A percentile compares a stretch with the other conserved stretches of the same genome.
Conservation (phyloP, 352 stramenopile genomes). For the Aphanomyces stellatus region DNA sequence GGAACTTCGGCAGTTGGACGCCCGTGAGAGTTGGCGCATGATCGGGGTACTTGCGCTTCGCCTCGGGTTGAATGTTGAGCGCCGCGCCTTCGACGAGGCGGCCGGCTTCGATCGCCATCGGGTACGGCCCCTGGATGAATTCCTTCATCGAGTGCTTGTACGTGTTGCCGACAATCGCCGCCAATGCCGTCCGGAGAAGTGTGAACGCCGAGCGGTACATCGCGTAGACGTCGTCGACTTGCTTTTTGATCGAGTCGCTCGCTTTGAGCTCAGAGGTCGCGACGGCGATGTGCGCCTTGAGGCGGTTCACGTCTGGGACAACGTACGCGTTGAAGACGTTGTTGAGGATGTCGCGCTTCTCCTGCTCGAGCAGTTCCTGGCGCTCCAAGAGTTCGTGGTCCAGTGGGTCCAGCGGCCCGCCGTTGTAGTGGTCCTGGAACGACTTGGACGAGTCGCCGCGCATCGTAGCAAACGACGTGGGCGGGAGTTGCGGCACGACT, state of each 20-base stretch:
- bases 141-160: conserved; percentile 59
- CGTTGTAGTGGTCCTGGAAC: not conserved
- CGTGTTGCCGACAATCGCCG: conserved; percentile 48
- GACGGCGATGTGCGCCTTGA: conserved; percentile 68
- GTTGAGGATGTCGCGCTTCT: conserved; percentile 20
- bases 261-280: conserved; percentile 59
- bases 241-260: conserved; percentile 56
- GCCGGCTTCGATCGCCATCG: conserved; percentile 54
- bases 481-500: not conserved
- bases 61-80: conserved; percentile 61
- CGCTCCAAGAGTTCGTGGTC: conserved; percentile 14
- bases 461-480: not conserved
- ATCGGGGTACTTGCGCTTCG: conserved; percentile 47
- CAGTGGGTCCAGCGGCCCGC: not conserved
- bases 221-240: conserved; percentile 43
- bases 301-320: conserved; percentile 41
- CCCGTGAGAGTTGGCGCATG: conserved; percentile 38
- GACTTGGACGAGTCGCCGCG: not conserved
- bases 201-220: conserved; percentile 60
- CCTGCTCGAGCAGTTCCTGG: conserved; percentile 16
- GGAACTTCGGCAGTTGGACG: conserved; percentile 56
- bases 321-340: conserved; percentile 20
- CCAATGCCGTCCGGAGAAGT: conserved; percentile 55
- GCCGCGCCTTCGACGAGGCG: conserved; percentile 53
- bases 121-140: conserved; percentile 56